Conservation (phyloP, 352 stramenopile genomes). For the Globisporangium apiculatum region DNA sequence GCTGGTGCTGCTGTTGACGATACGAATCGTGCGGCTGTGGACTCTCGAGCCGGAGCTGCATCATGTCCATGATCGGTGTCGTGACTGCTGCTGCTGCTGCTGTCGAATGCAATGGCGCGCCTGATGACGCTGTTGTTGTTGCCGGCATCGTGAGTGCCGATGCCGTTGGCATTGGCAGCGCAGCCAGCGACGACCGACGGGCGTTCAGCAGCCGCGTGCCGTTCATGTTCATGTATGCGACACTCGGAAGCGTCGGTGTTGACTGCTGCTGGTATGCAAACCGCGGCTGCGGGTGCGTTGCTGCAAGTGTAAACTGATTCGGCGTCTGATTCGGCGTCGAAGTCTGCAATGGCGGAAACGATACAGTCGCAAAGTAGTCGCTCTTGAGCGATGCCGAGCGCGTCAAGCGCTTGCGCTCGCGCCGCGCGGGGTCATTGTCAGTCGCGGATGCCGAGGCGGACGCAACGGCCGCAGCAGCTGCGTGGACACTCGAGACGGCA, state of each 20-base stretch:
- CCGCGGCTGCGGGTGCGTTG: slow-evolving; percentile 14
- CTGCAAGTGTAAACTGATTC: slow-evolving; percentile 4
- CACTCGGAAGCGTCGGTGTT: slow-evolving; percentile 30
- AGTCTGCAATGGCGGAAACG: slow-evolving; percentile 27
- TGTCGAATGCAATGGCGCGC: no score
- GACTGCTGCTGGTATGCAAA: slow-evolving; percentile 19
- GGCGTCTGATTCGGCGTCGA: slow-evolving; percentile 3
- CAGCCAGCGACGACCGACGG: slow-evolving; percentile 40
- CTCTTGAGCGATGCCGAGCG: slow-evolving; percentile 68
- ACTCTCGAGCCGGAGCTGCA: slow-evolving; percentile 56
- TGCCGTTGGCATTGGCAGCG: slow-evolving; percentile 39
- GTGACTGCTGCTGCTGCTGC: slow-evolving; percentile 20
- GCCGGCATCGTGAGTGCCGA: slow-evolving; percentile 10
- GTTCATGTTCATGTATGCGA: slow-evolving; percentile 13
- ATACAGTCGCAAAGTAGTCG: slow-evolving; percentile 58
- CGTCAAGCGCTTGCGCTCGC: slow-evolving; percentile 61
- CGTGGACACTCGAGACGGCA: slow-evolving; percentile 10
- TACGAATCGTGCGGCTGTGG: slow-evolving; percentile 18
- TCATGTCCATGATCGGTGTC: slow-evolving; percentile 69
- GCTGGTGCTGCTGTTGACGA: not conserved
- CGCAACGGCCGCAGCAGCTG: not conserved
- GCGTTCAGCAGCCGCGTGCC: slow-evolving; percentile 24
- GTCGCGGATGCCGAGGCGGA: not conserved
- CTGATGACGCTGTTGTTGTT: not conserved
- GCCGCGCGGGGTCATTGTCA: slow-evolving; percentile 34